Evolutionary conservation across 2,329 filamentous ascomycete genomes (phyloP), one percentile per base, ranked within the genome.

Genomic region (Xylariaceae sp.): DNA sequence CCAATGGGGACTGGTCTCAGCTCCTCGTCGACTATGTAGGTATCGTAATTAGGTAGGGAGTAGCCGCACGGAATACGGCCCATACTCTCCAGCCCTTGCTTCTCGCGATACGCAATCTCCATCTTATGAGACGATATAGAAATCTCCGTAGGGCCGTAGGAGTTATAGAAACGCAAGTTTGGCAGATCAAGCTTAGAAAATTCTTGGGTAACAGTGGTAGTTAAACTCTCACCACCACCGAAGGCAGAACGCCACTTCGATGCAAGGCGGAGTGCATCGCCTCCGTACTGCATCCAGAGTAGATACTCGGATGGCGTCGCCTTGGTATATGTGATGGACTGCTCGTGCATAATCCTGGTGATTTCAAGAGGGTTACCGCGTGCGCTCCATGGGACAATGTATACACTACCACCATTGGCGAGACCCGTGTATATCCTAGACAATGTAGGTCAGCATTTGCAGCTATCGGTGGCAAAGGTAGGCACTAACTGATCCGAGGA

Each of bases 21-120:
- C 1, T 74, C 27, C 3, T 68, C 54, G 55, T 78, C 76, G 0
- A 80, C 18, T 32, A 81, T 69, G 53, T 74, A 77, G 15, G 68
- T 46, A 1, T 11, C 3, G 20, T 59, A 59, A 42, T 61, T 59
- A 3, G 55, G 51, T 1, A 59, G 11, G 1, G 57, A 35, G 11
- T 27, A 46, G 3, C 58, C 58, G 27, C 36, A 55, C 1, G 53
- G 55, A 11, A 53, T 57, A 6, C 18, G 32, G 6, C 15, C 37
- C 15, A 9, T 5, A 9, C n/a, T 23, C 11, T 36, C 36, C 4
- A 39, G n/a, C 13, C 7, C 18, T 30, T 10, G 3, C 21, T 1
- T 10, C 1, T 49, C 15, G 16, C 24, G 41, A 35, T 58, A 58
- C 4, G 24, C 15, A 6, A 60, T 50, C 11, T 46, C 29, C 36